Evolutionary conservation across 2,329 filamentous ascomycete species (phyloP).

Genomic region (Calonectria ilicicola): DNA sequence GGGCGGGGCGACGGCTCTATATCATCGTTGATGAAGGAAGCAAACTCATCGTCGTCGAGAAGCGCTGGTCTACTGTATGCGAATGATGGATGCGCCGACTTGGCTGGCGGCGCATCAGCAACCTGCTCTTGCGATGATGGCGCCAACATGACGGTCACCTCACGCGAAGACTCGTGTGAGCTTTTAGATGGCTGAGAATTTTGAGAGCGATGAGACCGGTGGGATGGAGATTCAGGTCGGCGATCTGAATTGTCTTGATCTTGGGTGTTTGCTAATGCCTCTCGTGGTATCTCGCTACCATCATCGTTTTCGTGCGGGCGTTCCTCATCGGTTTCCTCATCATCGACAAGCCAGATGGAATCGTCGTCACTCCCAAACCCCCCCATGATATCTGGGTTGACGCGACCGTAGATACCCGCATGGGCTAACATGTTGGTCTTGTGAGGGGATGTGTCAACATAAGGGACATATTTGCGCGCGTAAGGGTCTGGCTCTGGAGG

Average conservation of each 20-base stretch:
- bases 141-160: constrained; percentile 32
- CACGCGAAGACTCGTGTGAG: neutral
- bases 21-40: constrained; percentile 10
- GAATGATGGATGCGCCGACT: constrained; percentile 26
- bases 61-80: constrained; percentile 34
- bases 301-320: neutral
- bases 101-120: constrained; percentile 24
- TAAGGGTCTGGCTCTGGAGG: constrained; percentile 21
- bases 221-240: constrained; percentile 18
- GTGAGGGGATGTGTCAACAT: constrained; percentile 39
- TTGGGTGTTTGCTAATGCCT: neutral
- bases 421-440: constrained; percentile 44
- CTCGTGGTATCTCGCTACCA: constrained; percentile 23
- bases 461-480: constrained; percentile 36
- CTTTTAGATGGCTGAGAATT: constrained; percentile 5
- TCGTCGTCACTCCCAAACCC: constrained; percentile 47
- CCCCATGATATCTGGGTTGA: constrained; percentile 47
- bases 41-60: constrained; percentile 36
- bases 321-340: constrained; percentile 39
- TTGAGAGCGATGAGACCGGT: neutral
- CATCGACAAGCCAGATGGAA: constrained; percentile 46
- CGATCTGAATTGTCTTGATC: constrained; percentile 3
- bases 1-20: constrained; percentile 6
- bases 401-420: constrained; percentile 42
- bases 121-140: constrained; percentile 21